Percentiles rank a stretch among this genome's conserved stretches.
These are phyloP conservation scores for Balamuthia mandrillaris DNA, from an alignment of 208 protist genomes.

Conservation along the genomic window DNA sequence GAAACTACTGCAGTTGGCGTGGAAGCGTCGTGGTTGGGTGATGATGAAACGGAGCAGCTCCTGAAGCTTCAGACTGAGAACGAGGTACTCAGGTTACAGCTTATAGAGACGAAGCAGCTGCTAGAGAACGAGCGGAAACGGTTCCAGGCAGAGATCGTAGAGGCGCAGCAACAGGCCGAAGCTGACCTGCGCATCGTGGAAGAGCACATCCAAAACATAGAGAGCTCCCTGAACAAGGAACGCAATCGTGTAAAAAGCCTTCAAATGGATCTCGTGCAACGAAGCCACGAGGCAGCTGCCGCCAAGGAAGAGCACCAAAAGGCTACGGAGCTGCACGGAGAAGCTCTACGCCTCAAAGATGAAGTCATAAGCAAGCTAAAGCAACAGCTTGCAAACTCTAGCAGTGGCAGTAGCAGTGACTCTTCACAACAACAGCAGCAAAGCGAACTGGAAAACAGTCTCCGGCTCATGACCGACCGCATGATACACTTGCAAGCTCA, in stretches of 20 bases:
- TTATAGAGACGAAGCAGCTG: no score
- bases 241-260: neutral
- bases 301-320: neutral
- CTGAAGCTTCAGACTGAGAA: no score
- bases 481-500: neutral
- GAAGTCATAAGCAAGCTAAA: neutral
- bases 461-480: neutral
- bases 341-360: neutral
- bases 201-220: neutral
- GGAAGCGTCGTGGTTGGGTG: no score
- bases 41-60: no score
- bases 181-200: no score
- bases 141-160: no score
- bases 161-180: no score
- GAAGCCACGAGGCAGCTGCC: neutral
- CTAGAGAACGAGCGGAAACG: no score
- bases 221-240: neutral
- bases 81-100: no score
- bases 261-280: neutral
- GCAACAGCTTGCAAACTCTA: neutral
- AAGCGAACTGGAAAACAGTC: neutral
- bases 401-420: no score
- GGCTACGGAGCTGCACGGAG: neutral
- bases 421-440: no score
- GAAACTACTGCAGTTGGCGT: no score